These are phyloP conservation scores for Thelonectria rubi DNA, from an alignment of 2,329 filamentous ascomycete species.

Conservation along the genomic window DNA sequence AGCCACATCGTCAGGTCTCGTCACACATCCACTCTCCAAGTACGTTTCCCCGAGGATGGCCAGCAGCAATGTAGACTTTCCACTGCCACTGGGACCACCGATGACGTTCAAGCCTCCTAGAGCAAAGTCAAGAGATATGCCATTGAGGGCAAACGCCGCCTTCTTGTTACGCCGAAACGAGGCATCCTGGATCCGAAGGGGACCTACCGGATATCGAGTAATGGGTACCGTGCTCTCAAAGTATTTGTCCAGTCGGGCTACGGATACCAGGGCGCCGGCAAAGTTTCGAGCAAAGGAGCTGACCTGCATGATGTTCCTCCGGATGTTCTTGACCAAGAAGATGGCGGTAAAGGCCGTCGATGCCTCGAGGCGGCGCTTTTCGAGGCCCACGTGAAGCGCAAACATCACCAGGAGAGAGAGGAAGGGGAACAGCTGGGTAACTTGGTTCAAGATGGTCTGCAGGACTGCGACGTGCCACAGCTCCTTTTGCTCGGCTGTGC, in stretches of 20 bases:
- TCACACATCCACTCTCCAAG: conserved; percentile 57
- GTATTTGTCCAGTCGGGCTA: conserved; percentile 63
- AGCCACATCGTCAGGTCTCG: conserved; percentile 61
- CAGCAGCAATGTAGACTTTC: conserved; percentile 65
- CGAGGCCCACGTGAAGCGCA: conserved; percentile 58
- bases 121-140: conserved; percentile 61
- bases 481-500: conserved; percentile 61
- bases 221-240: conserved; percentile 61
- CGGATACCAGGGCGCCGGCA: conserved; percentile 52
- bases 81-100: conserved; percentile 63
- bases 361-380: conserved; percentile 59
- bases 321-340: conserved; percentile 61
- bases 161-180: conserved; percentile 60
- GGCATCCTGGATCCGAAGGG: conserved; percentile 56
- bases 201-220: conserved; percentile 58
- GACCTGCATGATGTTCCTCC: conserved; percentile 61
- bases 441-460: conserved; percentile 56
- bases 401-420: conserved; percentile 64
- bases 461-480: conserved; percentile 63
- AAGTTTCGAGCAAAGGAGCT: conserved; percentile 53
- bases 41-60: conserved; percentile 65
- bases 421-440: conserved; percentile 62
- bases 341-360: conserved; percentile 67
- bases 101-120: conserved; percentile 64
- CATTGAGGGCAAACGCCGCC: conserved; percentile 58